Base-by-base conservation (phyloP, 2,329 filamentous ascomycete genomes). In the Gaeumannomyces tritici region DNA sequence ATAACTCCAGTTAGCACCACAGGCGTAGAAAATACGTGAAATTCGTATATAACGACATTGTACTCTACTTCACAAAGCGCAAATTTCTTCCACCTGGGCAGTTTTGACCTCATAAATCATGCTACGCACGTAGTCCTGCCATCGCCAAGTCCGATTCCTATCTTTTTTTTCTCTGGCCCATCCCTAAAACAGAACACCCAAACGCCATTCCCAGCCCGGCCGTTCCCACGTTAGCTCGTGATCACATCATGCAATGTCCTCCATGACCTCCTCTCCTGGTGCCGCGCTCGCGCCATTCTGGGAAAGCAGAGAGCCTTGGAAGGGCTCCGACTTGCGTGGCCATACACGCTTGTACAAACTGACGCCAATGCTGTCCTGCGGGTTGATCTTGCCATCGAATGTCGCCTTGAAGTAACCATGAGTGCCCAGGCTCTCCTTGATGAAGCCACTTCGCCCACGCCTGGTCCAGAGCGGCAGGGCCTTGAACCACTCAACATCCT, bases 371-470 rank as follows among this genome's bases (percentile, higher is more conserved):
- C 92, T 88, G 76, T 99, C 95, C 77, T 97, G 90, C 1, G 95
- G 93, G 75, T 97, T 98, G 74, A 99, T 93, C 73, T 89, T 90
- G 15, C 88, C 91, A 73, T 99, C 96, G 77, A 99, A 99, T 2
- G 89, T 97, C 15, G 95, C 95, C 82, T 99, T 99, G 84, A 98
- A 98, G 79, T 99, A 99, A n/a, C 95, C 95, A 75, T 99, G 95
- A 47, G 95, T 99, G 69, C 95, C 95, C 60, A 99, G 78, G 63
- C 89, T 84, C 79, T 99, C 95, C 80, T 97, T 97, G 79, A 99
- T 86, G 74, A 88, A 97, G 11, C 95, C 95, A 67, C 86, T 90
- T 65, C 95, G 82, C 8, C 95, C 95, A 33, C 93, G 80, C 78
- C 86, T 90, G 6, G 95, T 99, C 93, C 93, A 99, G 66, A 99